Percentiles rank a stretch among this genome's conserved stretches.
These are phyloP conservation scores for Geosiphon pyriformis DNA, from an alignment of 192 early-diverging fungal species.

Conservation along the genomic window DNA sequence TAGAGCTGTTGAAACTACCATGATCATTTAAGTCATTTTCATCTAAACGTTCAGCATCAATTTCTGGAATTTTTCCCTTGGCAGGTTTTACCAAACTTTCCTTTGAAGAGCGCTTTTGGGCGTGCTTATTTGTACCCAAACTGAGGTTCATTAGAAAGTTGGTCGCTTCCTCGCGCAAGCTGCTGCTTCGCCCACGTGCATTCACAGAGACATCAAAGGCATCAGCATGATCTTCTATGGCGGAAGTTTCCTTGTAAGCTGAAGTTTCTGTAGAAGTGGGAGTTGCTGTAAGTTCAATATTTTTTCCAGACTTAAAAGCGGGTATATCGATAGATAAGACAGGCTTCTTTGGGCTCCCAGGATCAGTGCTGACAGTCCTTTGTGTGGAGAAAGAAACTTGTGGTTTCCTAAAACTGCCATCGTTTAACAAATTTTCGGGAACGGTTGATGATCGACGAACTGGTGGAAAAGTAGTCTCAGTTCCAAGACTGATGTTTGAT, in stretches of 20 bases:
- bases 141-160: conserved; percentile 12
- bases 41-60: not conserved
- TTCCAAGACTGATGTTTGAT: conserved; percentile 26
- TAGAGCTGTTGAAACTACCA: not conserved
- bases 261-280: not conserved
- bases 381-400: no score
- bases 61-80: conserved; percentile 5
- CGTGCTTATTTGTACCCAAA: not conserved
- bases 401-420: not conserved
- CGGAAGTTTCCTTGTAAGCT: conserved; percentile 5
- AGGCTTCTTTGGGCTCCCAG: not conserved
- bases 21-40: not conserved
- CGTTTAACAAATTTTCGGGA: conserved; percentile 8
- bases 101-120: not conserved
- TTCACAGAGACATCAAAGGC: not conserved
- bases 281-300: not conserved
- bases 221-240: conserved; percentile 5
- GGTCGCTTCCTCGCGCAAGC: conserved; percentile 10
- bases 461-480: conserved; percentile 14
- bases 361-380: not conserved
- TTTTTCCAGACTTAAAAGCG: not conserved
- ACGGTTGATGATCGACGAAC: conserved; percentile 1
- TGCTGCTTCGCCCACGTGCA: conserved; percentile 13
- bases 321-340: not conserved
- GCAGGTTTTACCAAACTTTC: not conserved